phyloP scores from a whole-genome alignment of 495 filamentous ascomycete genomes.

The Cenococcum geophilum region DNA sequence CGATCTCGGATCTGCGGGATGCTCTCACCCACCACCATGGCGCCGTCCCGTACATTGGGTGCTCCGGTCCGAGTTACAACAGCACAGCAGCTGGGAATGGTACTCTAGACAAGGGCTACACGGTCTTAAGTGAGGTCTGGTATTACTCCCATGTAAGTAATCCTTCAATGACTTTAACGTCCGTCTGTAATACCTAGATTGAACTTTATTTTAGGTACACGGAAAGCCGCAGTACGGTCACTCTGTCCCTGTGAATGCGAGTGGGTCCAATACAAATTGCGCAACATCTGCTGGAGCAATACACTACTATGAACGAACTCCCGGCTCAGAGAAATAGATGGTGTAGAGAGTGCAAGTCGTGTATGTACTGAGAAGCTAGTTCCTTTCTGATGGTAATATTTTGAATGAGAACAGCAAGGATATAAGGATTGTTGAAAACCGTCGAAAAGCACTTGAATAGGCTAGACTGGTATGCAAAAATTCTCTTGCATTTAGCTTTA shows the following conservation, averaged over 20 bases:
- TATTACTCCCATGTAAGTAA: slow-evolving; percentile 38
- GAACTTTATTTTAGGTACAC: slow-evolving; percentile 36
- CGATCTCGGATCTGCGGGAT: slow-evolving; percentile 39
- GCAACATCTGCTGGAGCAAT: slow-evolving; percentile 41
- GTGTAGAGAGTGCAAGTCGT: too few relatives aligned
- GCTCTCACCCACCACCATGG: slow-evolving; percentile 38
- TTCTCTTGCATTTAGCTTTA: too few relatives aligned
- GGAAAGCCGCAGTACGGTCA: slow-evolving; percentile 43
- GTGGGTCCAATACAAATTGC: slow-evolving; percentile 39
- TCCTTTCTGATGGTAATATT: too few relatives aligned
- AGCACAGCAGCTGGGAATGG: slow-evolving; percentile 44
- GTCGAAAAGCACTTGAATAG: too few relatives aligned
- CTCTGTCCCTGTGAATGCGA: slow-evolving; percentile 40
- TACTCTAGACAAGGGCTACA: slow-evolving; percentile 42
- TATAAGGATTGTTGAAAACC: too few relatives aligned
- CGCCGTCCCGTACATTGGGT: slow-evolving; percentile 45
- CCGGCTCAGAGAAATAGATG: slow-evolving; percentile 21
- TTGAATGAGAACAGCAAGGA: too few relatives aligned
- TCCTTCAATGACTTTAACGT: not conserved
- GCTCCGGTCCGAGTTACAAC: slow-evolving; percentile 45
- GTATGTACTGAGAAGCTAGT: too few relatives aligned
- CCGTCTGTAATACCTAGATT: not conserved
- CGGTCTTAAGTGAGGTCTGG: slow-evolving; percentile 46
- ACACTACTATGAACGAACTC: slow-evolving; percentile 41
- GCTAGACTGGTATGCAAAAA: too few relatives aligned